Evolutionary conservation across 129 eudicot genomes (phyloP).

Genomic region (Saposhnikovia divaricata): DNA sequence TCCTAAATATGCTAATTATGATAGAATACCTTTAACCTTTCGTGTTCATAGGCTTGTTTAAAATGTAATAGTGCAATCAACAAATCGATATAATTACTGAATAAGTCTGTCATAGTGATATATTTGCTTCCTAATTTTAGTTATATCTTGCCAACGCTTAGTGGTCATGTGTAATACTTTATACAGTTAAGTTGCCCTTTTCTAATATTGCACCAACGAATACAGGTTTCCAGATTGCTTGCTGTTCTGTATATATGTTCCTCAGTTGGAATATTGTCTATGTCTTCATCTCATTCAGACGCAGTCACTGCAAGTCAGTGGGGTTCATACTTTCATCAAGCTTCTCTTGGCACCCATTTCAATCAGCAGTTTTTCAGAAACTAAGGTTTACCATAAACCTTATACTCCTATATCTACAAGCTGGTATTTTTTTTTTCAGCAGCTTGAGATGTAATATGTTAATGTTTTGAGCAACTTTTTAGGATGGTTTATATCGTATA

Average conservation of each 20-base stretch:
- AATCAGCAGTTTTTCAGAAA: slow-evolving; percentile 33
- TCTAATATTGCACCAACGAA: slow-evolving; percentile 5
- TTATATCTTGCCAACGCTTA: background rate
- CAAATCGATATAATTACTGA: background rate
- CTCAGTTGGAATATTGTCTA: slow-evolving; percentile 28
- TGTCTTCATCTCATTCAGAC: slow-evolving; percentile 22
- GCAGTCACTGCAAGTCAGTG: slow-evolving; percentile 50
- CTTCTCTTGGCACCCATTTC: slow-evolving; percentile 69
- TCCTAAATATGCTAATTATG: background rate
- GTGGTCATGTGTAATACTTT: background rate
- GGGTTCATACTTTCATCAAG: slow-evolving; percentile 93
- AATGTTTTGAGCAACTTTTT: slow-evolving; percentile 10
- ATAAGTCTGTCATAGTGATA: background rate
- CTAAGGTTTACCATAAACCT: slow-evolving; percentile 34
- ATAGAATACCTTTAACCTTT: background rate
- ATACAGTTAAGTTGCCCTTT: background rate
- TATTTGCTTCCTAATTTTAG: background rate
- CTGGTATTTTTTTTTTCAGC: background rate
- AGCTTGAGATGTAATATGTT: background rate
- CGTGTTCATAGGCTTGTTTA: background rate
- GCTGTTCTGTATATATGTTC: slow-evolving; percentile 52
- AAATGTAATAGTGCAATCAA: background rate
- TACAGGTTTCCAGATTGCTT: slow-evolving; percentile 83
- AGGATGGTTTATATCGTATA: background rate
- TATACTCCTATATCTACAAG: background rate